These are phyloP conservation scores for Trypanosoma caninum DNA, from an alignment of 208 protist genomes.

Conservation along the genomic window DNA sequence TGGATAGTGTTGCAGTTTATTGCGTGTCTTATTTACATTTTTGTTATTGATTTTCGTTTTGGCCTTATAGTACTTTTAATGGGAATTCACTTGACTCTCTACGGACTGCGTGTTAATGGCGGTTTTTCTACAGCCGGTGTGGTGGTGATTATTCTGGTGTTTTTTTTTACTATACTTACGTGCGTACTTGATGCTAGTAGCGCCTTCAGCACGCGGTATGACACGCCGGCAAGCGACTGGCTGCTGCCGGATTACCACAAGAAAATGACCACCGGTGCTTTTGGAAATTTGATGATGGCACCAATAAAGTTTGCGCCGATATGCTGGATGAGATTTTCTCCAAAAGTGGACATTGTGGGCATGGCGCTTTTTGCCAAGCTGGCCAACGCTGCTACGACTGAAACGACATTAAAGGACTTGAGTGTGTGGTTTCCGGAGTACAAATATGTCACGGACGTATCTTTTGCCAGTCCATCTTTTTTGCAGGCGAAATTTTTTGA, in stretches of 20 bases:
- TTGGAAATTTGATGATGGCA: not conserved
- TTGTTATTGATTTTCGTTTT: conserved; percentile 15
- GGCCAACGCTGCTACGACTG: conserved; percentile 29
- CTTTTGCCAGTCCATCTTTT: conserved; percentile 10
- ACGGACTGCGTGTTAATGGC: conserved; percentile 1
- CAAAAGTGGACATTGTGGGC: conserved; percentile 37
- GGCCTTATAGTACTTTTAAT: conserved; percentile 13
- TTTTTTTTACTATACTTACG: conserved; percentile 6
- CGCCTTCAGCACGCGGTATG: not conserved
- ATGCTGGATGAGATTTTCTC: conserved; percentile 35
- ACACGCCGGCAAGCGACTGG: conserved; percentile 3
- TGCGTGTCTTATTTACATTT: conserved; percentile 4
- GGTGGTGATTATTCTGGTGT: not conserved
- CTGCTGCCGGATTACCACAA: not conserved
- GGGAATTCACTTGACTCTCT: conserved; percentile 12
- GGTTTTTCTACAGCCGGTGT: conserved; percentile 2
- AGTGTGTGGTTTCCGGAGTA: conserved; percentile 54
- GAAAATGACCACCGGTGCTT: not conserved
- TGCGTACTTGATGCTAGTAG: conserved; percentile 3
- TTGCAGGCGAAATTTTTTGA: conserved; percentile 37
- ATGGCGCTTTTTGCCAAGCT: conserved; percentile 68
- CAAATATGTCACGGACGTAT: conserved; percentile 1
- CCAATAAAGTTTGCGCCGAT: conserved; percentile 21
- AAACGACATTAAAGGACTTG: conserved; percentile 35
- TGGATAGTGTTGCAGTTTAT: conserved; percentile 13